These are phyloP conservation scores for Pseudogymnoascus verrucosus DNA, from an alignment of 2,329 filamentous ascomycete species.

Conservation along the genomic window DNA sequence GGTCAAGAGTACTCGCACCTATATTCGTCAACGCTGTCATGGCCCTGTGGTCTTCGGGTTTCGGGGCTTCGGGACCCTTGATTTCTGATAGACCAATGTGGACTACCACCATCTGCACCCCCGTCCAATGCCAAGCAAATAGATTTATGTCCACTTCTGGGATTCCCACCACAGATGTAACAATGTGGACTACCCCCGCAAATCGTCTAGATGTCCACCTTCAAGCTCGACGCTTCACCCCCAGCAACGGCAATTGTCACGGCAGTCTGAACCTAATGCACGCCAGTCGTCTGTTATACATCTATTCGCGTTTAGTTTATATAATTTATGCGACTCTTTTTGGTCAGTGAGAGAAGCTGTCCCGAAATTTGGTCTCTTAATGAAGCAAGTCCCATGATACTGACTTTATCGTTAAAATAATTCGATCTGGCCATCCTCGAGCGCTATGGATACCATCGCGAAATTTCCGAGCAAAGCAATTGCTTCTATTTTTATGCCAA, in stretches of 20 bases:
- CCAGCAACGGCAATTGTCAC: background rate
- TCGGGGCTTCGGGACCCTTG: background rate
- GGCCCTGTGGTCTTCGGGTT: background rate
- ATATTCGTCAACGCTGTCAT: background rate
- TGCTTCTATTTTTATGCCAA: conserved; percentile 16
- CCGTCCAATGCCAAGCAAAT: background rate
- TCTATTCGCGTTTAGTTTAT: background rate
- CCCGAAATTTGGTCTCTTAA: background rate
- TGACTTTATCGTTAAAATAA: background rate
- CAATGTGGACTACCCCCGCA: background rate
- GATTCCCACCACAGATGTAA: background rate
- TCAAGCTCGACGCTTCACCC: background rate
- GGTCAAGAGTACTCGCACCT: background rate
- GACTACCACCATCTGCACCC: background rate
- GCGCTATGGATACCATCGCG: background rate
- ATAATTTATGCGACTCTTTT: background rate
- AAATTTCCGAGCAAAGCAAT: conserved; percentile 11
- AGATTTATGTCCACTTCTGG: background rate
- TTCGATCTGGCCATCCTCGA: background rate
- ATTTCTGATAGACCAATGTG: background rate
- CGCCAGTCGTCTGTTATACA: background rate
- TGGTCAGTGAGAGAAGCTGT: background rate
- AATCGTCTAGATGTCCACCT: background rate
- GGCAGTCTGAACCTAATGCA: background rate
- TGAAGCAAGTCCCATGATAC: background rate